These are phyloP conservation scores for Fragaria ananassa DNA, from an alignment of 306 rosid species.

Conservation along the genomic window DNA sequence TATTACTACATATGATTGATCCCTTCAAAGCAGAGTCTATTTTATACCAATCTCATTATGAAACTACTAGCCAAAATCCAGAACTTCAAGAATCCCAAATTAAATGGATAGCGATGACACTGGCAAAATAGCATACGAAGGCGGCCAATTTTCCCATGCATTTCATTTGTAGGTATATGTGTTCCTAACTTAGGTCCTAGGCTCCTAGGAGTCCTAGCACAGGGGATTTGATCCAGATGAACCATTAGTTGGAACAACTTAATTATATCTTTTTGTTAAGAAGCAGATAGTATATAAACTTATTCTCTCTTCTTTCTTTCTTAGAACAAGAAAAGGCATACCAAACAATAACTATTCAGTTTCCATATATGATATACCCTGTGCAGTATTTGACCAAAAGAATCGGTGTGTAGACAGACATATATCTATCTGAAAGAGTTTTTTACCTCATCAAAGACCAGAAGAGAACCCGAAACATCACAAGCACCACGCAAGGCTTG, in stretches of 20 bases:
- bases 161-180: not conserved
- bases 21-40: not conserved
- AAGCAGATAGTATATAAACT: not conserved
- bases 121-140: not conserved
- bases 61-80: not conserved
- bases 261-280: not conserved
- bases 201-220: not conserved
- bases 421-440: not conserved
- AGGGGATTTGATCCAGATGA: not conserved
- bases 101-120: not conserved
- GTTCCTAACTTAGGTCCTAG: not conserved
- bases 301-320: not conserved
- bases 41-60: not conserved
- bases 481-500: slow-evolving; percentile 63
- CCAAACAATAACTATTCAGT: not conserved
- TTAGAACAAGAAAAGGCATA: not conserved
- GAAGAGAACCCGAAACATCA: slow-evolving; percentile 68
- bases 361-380: not conserved
- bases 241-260: not conserved
- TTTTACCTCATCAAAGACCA: slow-evolving; percentile 84
- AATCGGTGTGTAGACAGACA: not conserved
- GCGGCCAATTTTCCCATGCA: not conserved
- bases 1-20: not conserved
- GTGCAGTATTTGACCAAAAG: not conserved
- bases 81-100: not conserved